Percentiles rank a stretch among this genome's conserved stretches.
Conservation (phyloP, 2,329 filamentous ascomycete genomes). For the Alternaria triticimaculans region DNA sequence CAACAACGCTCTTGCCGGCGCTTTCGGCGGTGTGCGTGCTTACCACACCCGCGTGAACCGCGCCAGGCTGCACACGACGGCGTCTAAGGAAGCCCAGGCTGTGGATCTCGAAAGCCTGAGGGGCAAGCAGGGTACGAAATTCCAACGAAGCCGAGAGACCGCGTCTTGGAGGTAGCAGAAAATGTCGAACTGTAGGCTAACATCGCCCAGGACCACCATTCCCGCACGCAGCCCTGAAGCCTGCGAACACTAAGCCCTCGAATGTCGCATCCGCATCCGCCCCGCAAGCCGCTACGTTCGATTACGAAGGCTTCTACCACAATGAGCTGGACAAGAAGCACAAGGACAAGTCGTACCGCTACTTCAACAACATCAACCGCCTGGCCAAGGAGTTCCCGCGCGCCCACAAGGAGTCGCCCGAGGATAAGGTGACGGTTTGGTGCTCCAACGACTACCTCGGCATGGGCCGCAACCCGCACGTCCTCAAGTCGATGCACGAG, state of each 20-base stretch:
- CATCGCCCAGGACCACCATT: constrained; percentile 35
- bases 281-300: constrained; percentile 68
- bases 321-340: constrained; percentile 96
- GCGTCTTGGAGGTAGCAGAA: not conserved
- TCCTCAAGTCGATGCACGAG: constrained; percentile 90
- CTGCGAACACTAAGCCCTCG: constrained; percentile 26
- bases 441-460: constrained; percentile 99
- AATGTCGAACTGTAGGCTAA: constrained; percentile 10
- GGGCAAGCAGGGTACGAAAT: constrained; percentile 51
- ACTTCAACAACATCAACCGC: constrained; percentile 99
- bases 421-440: constrained; percentile 95
- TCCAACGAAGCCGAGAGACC: not conserved
- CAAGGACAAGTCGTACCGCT: constrained; percentile 99
- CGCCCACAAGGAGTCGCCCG: constrained; percentile 83
- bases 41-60: constrained; percentile 62
- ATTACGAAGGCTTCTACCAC: constrained; percentile 90
- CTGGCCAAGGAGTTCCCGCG: constrained; percentile 94
- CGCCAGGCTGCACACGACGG: constrained; percentile 82
- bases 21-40: constrained; percentile 57
- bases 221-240: constrained; percentile 35
- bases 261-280: constrained; percentile 54
- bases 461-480: constrained; percentile 90
- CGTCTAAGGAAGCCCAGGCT: constrained; percentile 76
- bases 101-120: constrained; percentile 63
- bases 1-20: constrained; percentile 55